Conservation (phyloP, 2,329 filamentous ascomycete species). For the Calycina herbarum region DNA sequence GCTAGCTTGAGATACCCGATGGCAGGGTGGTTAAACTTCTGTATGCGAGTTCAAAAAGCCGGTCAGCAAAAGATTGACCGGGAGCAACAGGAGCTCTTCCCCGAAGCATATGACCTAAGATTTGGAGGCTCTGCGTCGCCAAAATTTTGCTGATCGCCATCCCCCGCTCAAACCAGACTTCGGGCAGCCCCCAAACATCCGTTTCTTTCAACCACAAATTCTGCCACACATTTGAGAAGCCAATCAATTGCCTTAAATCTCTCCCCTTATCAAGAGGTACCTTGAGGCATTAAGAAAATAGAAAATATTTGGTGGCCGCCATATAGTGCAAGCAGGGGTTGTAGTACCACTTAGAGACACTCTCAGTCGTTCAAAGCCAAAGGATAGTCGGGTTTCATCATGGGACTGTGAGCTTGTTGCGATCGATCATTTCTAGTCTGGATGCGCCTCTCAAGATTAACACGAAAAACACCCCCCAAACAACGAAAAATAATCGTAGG, state of each 20-base stretch:
- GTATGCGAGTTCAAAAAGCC: not conserved
- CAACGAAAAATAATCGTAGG: too few relatives aligned
- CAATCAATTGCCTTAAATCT: not conserved
- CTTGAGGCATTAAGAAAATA: not conserved
- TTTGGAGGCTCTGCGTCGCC: not conserved
- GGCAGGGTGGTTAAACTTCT: too few relatives aligned
- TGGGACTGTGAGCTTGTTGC: too few relatives aligned
- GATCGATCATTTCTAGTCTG: too few relatives aligned
- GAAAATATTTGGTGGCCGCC: not conserved
- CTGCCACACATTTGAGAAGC: not conserved
- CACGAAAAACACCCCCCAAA: too few relatives aligned
- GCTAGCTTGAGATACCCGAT: not conserved
- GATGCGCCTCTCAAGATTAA: too few relatives aligned
- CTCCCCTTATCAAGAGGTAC: not conserved
- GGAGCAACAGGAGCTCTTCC: not conserved
- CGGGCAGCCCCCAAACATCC: not conserved
- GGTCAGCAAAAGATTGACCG: not conserved
- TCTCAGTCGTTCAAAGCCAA: not conserved
- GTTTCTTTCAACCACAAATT: not conserved
- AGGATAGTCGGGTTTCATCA: not conserved
- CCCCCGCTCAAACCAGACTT: not conserved
- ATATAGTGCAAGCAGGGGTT: not conserved
- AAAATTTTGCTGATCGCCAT: not conserved
- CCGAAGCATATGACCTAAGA: not conserved
- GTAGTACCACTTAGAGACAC: not conserved